Evolutionary conservation across 352 stramenopile genomes (phyloP).

Genomic region (Globisporangium yorkense): DNA sequence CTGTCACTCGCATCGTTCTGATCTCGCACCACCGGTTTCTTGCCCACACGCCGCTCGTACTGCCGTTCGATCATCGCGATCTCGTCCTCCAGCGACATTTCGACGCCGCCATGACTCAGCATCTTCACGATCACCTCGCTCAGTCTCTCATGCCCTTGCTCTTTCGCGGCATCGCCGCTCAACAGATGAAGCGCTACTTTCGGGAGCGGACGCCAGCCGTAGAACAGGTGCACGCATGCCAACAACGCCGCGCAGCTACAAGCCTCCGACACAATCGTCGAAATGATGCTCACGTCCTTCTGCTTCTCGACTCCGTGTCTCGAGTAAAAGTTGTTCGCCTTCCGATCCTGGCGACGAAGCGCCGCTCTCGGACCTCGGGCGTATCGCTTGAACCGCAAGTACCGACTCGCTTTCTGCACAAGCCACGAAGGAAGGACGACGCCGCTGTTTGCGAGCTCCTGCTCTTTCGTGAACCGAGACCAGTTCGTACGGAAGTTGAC

Average conservation of each 20-base stretch:
- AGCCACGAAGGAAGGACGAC: slow-evolving; percentile 53
- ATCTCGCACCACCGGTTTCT: slow-evolving; percentile 45
- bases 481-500: slow-evolving; percentile 74
- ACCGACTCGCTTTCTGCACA: slow-evolving; percentile 71
- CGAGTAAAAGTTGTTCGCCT: slow-evolving; percentile 74
- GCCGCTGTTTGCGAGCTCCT: slow-evolving; percentile 30
- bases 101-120: slow-evolving; percentile 27
- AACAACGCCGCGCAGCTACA: slow-evolving; percentile 69
- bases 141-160: slow-evolving; percentile 16
- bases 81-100: slow-evolving; percentile 58
- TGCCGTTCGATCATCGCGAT: slow-evolving; percentile 73
- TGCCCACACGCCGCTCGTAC: slow-evolving; percentile 59
- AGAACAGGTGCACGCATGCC: slow-evolving; percentile 72
- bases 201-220: slow-evolving; percentile 63
- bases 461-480: slow-evolving; percentile 41
- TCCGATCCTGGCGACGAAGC: slow-evolving; percentile 45
- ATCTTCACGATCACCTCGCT: slow-evolving; percentile 32
- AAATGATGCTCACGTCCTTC: slow-evolving; percentile 57
- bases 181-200: slow-evolving; percentile 70
- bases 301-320: slow-evolving; percentile 58
- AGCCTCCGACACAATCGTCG: slow-evolving; percentile 72
- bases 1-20: slow-evolving; percentile 16
- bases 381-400: slow-evolving; percentile 84
- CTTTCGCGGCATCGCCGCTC: slow-evolving; percentile 11
- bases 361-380: slow-evolving; percentile 59